phyloP scores from a whole-genome alignment of 2,329 filamentous ascomycete genomes.

The Xylaria sp. region DNA sequence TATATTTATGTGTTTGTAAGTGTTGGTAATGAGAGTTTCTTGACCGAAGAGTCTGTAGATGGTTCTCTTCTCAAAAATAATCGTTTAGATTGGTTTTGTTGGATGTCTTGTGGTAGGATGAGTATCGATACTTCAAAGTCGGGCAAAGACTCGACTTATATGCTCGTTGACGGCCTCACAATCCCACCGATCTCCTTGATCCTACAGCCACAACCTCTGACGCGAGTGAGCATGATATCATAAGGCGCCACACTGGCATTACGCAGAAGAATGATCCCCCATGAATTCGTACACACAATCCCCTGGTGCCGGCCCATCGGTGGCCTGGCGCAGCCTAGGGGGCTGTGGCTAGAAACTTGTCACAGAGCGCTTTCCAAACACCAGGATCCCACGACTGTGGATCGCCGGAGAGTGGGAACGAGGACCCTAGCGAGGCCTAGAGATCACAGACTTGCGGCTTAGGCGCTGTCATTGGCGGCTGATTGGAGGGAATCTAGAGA shows the following conservation, averaged over 20 bases:
- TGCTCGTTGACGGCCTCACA: constrained; percentile 13
- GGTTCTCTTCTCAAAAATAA: background rate
- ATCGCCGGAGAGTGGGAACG: constrained; percentile 1
- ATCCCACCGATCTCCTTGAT: background rate
- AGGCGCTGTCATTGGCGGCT: background rate
- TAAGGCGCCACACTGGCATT: constrained; percentile 17
- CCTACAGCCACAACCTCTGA: constrained; percentile 29
- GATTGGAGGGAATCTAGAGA: constrained; percentile 18
- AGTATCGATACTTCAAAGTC: background rate
- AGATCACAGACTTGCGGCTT: constrained; percentile 24
- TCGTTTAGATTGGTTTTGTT: background rate
- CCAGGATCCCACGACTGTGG: constrained; percentile 13
- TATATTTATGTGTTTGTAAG: constrained; percentile 21
- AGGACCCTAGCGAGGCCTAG: background rate
- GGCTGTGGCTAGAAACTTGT: constrained; percentile 41
- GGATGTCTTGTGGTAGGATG: background rate
- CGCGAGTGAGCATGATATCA: constrained; percentile 30
- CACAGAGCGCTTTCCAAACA: constrained; percentile 22
- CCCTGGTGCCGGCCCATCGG: constrained; percentile 28
- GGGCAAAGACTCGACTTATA: constrained; percentile 26
- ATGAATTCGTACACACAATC: constrained; percentile 6
- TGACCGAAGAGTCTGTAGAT: background rate
- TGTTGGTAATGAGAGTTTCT: background rate
- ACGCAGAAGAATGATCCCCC: constrained; percentile 10
- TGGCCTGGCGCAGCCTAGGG: constrained; percentile 5